A percentile compares a stretch with the other conserved stretches of the same genome.
Evolutionary conservation across 2,329 filamentous ascomycete genomes (phyloP).

Genomic region (Pyricularia sp.): DNA sequence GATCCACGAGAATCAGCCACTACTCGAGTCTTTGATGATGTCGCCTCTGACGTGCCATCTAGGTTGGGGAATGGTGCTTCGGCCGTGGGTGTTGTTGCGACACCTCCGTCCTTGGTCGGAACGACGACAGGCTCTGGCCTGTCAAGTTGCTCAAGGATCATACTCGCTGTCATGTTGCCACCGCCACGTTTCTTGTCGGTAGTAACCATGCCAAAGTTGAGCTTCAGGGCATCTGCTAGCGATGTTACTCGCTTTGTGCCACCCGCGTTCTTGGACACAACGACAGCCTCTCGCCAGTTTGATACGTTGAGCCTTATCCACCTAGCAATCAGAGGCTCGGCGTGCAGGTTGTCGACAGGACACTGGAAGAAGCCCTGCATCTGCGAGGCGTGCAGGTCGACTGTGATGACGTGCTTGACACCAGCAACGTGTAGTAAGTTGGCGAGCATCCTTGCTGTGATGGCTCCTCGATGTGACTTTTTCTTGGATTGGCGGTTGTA

Average conservation of each 20-base stretch:
- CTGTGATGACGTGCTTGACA: slow-evolving; percentile 94
- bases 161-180: slow-evolving; percentile 64
- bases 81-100: neutral
- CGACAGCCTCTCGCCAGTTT: slow-evolving; percentile 84
- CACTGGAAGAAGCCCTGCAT: slow-evolving; percentile 99
- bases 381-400: slow-evolving; percentile 94
- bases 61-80: neutral
- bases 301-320: slow-evolving; percentile 89
- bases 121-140: slow-evolving; percentile 33
- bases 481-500: slow-evolving; percentile 99
- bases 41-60: neutral
- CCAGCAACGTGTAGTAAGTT: slow-evolving; percentile 90
- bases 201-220: slow-evolving; percentile 95
- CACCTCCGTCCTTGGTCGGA: neutral
- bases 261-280: slow-evolving; percentile 96
- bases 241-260: slow-evolving; percentile 97
- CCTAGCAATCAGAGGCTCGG: slow-evolving; percentile 86
- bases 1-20: slow-evolving; percentile 3
- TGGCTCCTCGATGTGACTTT: slow-evolving; percentile 92
- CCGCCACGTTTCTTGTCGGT: slow-evolving; percentile 60
- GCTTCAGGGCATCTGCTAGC: slow-evolving; percentile 86
- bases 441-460: slow-evolving; percentile 93
- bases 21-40: slow-evolving; percentile 13
- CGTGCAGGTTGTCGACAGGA: slow-evolving; percentile 93
- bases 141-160: slow-evolving; percentile 63